A percentile compares a stretch with the other conserved stretches of the same genome.
phyloP scores from a whole-genome alignment of 2,329 filamentous ascomycete species.

The Aspergillus bombycis region DNA sequence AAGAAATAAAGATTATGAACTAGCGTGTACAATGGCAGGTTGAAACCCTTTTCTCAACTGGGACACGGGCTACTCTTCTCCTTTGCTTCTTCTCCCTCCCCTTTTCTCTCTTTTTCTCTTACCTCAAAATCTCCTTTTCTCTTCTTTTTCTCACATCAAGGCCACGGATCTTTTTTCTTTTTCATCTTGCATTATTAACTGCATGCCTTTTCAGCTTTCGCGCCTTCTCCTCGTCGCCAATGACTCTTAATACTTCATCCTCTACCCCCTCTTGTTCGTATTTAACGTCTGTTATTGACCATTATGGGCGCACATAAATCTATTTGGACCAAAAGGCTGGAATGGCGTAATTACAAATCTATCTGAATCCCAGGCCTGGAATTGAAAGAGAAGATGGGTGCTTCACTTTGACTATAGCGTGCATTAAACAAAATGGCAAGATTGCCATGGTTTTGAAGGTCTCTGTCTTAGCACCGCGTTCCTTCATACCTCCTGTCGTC shows the following conservation, averaged over 20 bases:
- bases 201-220: conserved; percentile 12
- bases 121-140: conserved; percentile 5
- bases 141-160: background rate
- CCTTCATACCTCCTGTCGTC: conserved; percentile 4
- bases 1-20: conserved; percentile 35
- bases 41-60: conserved; percentile 13
- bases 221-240: conserved; percentile 8
- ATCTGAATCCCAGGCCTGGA: conserved; percentile 9
- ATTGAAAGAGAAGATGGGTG: conserved; percentile 5
- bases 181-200: conserved; percentile 10
- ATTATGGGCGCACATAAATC: conserved; percentile 20
- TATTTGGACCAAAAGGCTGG: conserved; percentile 19
- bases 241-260: background rate
- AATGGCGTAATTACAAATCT: conserved; percentile 22
- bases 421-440: conserved; percentile 7
- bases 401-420: conserved; percentile 11
- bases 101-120: conserved; percentile 9
- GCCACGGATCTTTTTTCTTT: background rate
- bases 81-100: conserved; percentile 8
- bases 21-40: conserved; percentile 13
- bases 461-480: background rate
- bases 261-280: conserved; percentile 10
- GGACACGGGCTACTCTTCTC: conserved; percentile 1
- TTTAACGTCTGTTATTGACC: conserved; percentile 16
- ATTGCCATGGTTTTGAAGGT: conserved; percentile 9